Evolutionary conservation across 805 yeast species (phyloP).

Genomic region (Debaryomyces prosopidis): DNA sequence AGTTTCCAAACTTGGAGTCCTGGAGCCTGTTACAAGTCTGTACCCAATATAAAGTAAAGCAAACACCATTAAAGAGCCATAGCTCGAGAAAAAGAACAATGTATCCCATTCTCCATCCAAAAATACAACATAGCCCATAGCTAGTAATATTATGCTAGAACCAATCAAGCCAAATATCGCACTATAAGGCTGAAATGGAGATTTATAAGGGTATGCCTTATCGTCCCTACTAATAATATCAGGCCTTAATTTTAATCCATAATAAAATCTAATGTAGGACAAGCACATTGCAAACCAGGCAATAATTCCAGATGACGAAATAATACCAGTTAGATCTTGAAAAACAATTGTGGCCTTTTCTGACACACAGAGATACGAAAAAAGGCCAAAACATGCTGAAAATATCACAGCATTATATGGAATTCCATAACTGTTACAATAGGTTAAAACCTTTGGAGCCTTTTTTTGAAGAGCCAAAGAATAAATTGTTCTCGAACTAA

Average conservation of each 20-base stretch:
- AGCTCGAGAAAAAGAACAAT: slow-evolving; percentile 62
- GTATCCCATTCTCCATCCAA: slow-evolving; percentile 58
- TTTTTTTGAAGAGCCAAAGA: slow-evolving; percentile 49
- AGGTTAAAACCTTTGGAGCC: slow-evolving; percentile 61
- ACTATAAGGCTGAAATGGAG: slow-evolving; percentile 69
- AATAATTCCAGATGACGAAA: slow-evolving; percentile 73
- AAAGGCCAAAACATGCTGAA: slow-evolving; percentile 58
- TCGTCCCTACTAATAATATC: slow-evolving; percentile 67
- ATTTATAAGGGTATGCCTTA: slow-evolving; percentile 63
- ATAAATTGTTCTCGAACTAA: slow-evolving; percentile 42
- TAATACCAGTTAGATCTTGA: slow-evolving; percentile 63
- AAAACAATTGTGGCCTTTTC: slow-evolving; percentile 61
- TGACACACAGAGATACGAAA: slow-evolving; percentile 62
- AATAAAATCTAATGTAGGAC: slow-evolving; percentile 62
- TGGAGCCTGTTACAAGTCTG: slow-evolving; percentile 60
- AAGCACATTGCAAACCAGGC: slow-evolving; percentile 79
- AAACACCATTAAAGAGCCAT: slow-evolving; percentile 60
- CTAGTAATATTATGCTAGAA: slow-evolving; percentile 48
- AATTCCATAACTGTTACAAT: slow-evolving; percentile 65
- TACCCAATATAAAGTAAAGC: slow-evolving; percentile 52
- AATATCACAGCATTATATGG: slow-evolving; percentile 72
- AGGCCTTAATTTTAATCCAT: slow-evolving; percentile 59
- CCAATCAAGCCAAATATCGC: slow-evolving; percentile 65
- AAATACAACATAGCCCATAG: slow-evolving; percentile 66
- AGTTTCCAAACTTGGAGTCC: slow-evolving; percentile 67